phyloP scores from a whole-genome alignment of 2,329 filamentous ascomycete genomes.

The Sclerotinia minor region DNA sequence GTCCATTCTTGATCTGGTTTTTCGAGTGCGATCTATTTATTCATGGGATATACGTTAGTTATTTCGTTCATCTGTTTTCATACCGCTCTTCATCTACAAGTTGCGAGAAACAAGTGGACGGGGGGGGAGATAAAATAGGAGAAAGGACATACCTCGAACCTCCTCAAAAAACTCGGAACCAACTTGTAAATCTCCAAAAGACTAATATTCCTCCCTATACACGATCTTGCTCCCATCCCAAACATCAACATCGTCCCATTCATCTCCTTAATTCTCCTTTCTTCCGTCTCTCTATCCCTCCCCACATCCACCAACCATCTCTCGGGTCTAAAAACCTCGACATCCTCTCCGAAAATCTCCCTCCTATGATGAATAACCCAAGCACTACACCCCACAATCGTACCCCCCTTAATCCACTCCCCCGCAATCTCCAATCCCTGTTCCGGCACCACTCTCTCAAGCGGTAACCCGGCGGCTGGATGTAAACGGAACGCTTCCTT shows the following conservation, averaged over 20 bases:
- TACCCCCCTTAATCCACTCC: conserved; percentile 63
- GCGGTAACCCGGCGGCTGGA: conserved; percentile 68
- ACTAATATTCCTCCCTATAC: conserved; percentile 67
- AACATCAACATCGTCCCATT: conserved; percentile 72
- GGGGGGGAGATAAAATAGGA: neutral
- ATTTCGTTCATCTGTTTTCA: neutral
- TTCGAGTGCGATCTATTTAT: conserved; percentile 56
- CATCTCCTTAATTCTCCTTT: conserved; percentile 63
- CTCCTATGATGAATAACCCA: conserved; percentile 72
- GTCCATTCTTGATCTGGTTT: conserved; percentile 58
- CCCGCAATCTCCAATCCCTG: conserved; percentile 65
- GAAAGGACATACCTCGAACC: conserved; percentile 56
- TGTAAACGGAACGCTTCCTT: conserved; percentile 78
- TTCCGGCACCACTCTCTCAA: conserved; percentile 71
- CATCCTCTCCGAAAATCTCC: conserved; percentile 68
- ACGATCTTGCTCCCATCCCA: conserved; percentile 69
- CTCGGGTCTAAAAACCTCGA: conserved; percentile 67
- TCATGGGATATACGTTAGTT: neutral
- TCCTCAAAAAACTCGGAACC: conserved; percentile 59
- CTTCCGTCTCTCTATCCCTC: conserved; percentile 44
- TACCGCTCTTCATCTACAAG: neutral
- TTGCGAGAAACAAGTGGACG: neutral
- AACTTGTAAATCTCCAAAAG: conserved; percentile 64
- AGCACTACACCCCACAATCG: conserved; percentile 71
- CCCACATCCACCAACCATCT: conserved; percentile 57